phyloP scores from a whole-genome alignment of 306 rosid genomes.

The Spatholobus suberectus region DNA sequence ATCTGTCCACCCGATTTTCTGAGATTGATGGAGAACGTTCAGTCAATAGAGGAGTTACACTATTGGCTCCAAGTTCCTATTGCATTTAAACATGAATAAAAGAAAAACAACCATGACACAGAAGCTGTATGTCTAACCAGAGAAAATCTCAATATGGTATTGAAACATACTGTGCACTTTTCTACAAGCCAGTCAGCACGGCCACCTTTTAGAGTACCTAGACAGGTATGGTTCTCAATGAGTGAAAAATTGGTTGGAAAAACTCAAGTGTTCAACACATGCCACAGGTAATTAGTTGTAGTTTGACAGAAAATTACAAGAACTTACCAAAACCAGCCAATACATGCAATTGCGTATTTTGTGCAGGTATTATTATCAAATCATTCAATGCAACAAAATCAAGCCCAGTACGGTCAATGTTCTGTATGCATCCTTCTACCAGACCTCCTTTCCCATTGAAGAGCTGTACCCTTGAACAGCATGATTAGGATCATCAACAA shows the following conservation, averaged over 20 bases:
- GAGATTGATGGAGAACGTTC: slow-evolving; percentile 85
- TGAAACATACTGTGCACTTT: slow-evolving; percentile 83
- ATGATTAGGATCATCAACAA: slow-evolving; percentile 41
- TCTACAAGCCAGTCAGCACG: slow-evolving; percentile 97
- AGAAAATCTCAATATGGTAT: slow-evolving; percentile 30
- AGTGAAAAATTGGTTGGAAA: slow-evolving; percentile 24
- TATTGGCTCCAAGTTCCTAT: slow-evolving; percentile 93
- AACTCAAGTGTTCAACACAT: slow-evolving; percentile 25
- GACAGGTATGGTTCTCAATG: slow-evolving; percentile 32
- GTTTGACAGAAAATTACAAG: slow-evolving; percentile 7
- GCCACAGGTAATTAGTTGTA: background rate
- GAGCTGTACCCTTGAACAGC: slow-evolving; percentile 84
- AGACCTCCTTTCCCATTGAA: slow-evolving; percentile 91
- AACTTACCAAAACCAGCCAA: slow-evolving; percentile 80
- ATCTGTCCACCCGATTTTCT: slow-evolving; percentile 76
- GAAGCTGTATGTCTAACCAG: slow-evolving; percentile 17
- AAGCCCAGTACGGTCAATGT: slow-evolving; percentile 62
- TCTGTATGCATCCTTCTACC: slow-evolving; percentile 77
- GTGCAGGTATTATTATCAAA: slow-evolving; percentile 65
- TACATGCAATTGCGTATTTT: slow-evolving; percentile 73
- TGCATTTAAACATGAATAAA: slow-evolving; percentile 38
- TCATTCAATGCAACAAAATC: slow-evolving; percentile 80
- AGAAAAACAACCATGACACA: slow-evolving; percentile 5
- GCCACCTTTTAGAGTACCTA: slow-evolving; percentile 93
- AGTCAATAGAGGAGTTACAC: slow-evolving; percentile 88